These are phyloP conservation scores for Fusarium sp. DNA, from an alignment of 2,329 filamentous ascomycete genomes.

Conservation along the genomic window DNA sequence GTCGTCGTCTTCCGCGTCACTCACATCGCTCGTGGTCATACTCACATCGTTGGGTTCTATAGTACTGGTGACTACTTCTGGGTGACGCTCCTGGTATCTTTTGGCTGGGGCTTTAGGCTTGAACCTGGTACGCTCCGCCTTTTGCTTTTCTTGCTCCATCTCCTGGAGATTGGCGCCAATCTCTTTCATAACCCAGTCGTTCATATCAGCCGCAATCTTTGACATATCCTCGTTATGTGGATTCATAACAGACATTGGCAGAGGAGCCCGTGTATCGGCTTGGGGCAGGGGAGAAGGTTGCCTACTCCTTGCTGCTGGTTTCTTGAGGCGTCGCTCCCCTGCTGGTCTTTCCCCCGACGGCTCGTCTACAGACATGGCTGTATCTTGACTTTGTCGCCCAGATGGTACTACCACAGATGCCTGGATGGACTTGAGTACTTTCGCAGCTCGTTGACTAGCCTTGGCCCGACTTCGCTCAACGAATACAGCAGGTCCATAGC, in stretches of 20 bases:
- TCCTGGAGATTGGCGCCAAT: constrained; percentile 68
- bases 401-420: constrained; percentile 13
- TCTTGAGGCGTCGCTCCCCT: constrained; percentile 53
- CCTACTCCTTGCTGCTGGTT: constrained; percentile 52
- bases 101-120: constrained; percentile 70
- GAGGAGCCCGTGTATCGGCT: constrained; percentile 44
- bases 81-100: constrained; percentile 71
- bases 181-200: constrained; percentile 71
- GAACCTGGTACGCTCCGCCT: constrained; percentile 59
- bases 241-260: constrained; percentile 54
- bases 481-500: constrained; percentile 66
- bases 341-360: constrained; percentile 12
- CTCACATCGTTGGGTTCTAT: constrained; percentile 50
- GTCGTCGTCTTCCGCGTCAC: constrained; percentile 62
- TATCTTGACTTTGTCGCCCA: constrained; percentile 8
- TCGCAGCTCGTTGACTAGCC: constrained; percentile 47
- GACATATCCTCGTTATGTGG: constrained; percentile 63
- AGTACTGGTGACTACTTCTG: constrained; percentile 52
- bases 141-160: constrained; percentile 61
- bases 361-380: constrained; percentile 16
- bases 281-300: constrained; percentile 45
- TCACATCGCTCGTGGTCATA: constrained; percentile 58
- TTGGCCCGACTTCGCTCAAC: constrained; percentile 66
- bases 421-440: constrained; percentile 28
- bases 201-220: constrained; percentile 69